Percentiles rank a stretch among this genome's conserved stretches.
Conservation (phyloP, 1,139 yeast genomes). For the Debaryomyces fabryi region DNA sequence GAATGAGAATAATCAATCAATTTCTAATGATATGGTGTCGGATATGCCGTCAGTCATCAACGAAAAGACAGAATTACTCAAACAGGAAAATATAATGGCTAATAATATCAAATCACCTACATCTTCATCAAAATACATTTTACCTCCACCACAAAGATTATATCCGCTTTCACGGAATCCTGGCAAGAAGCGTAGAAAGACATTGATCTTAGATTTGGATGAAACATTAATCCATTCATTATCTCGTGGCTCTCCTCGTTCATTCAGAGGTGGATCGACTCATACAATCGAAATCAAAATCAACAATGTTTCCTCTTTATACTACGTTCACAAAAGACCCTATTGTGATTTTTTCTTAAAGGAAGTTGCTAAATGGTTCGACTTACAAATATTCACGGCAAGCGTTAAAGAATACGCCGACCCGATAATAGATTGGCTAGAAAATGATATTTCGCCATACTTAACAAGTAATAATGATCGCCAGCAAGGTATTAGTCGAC, state of each 20-base stretch:
- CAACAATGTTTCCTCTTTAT: constrained; percentile 69
- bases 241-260: constrained; percentile 59
- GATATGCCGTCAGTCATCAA: constrained; percentile 21
- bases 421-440: constrained; percentile 90
- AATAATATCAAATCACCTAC: constrained; percentile 63
- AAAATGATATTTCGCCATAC: constrained; percentile 32
- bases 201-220: constrained; percentile 84
- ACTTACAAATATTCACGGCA: constrained; percentile 89
- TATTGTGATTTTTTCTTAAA: constrained; percentile 81
- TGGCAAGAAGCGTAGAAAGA: constrained; percentile 39
- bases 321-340: constrained; percentile 91
- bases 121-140: constrained; percentile 48
- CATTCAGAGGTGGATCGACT: constrained; percentile 49
- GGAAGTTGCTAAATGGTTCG: constrained; percentile 85
- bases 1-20: background rate
- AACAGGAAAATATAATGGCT: constrained; percentile 41
- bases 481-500: constrained; percentile 14
- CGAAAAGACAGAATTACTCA: constrained; percentile 46
- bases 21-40: background rate
- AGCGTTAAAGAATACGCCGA: constrained; percentile 95
- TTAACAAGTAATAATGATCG: constrained; percentile 6
- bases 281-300: constrained; percentile 87
- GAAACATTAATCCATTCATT: constrained; percentile 93
- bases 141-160: constrained; percentile 51
- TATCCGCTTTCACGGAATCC: constrained; percentile 49